Evolutionary conservation across 305 asterid genomes (phyloP), one percentile per base, ranked within the genome.

Genomic region (Solanum aculeatissimum): DNA sequence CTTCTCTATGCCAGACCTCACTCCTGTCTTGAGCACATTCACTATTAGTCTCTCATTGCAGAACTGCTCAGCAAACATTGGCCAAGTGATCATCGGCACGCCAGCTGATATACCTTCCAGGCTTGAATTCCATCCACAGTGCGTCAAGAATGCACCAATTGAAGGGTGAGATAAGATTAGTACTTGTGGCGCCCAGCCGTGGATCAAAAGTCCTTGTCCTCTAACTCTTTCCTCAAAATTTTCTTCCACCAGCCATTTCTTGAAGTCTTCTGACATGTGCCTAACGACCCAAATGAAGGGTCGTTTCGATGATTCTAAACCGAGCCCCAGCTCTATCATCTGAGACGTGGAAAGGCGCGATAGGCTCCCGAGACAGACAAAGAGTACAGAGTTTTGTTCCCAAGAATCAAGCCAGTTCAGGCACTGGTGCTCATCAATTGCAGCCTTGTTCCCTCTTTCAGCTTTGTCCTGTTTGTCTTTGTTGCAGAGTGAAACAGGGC

Each of bases 101-200:
- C 93, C 92, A 0, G 91, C 82, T 0, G 85, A 63, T n/a, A 93
- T n/a, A 1, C 91, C 89, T 84, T 92, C 95, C 2, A 90, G 83
- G 4, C 84, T 80, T 40, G 95, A 92, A 19, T 91, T 91, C 92
- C 95, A 91, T 0, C 92, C 92, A 25, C 94, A 92, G 23, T 92
- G 93, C 0, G 91, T 90, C 70, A 92, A 51, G 62, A 92, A 92
- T 2, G 90, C 95, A 4, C 93, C 90, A 0, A 87, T 15, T 1
- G 92, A 83, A 15, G 88, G 23, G 80, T 92, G 93, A 7, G 92
- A 86, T 32, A 92, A 77, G 13, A 92, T 87, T 80, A 71, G 49
- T 13, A 93, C 86, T 84, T 91, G 93, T 3, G 96, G 93, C 0
- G 93, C 93, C 95, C 96, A 93, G 5, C 93, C 93, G 11, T 69